Base-by-base conservation (phyloP, 352 stramenopile genomes). In the Globisporangium sylvaticum region DNA sequence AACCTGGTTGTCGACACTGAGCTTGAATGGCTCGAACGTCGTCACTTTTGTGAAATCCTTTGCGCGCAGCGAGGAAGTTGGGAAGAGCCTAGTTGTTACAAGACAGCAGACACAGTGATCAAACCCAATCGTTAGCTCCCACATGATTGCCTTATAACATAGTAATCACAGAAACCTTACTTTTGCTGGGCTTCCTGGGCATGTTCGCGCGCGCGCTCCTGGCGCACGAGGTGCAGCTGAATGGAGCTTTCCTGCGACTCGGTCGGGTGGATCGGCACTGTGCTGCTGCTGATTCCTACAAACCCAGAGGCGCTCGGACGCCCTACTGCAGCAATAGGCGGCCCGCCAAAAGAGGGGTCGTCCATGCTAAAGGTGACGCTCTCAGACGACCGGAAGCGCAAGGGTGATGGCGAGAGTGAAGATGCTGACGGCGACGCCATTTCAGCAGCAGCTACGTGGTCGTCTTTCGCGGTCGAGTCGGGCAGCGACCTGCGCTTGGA, bases 11-110 rank as follows among this genome's bases (percentile, higher is more conserved):
- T 71, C 79, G n/a, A 75, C 70, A 58, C 84, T 92, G 44, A 92
- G 70, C 57, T 77, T 69, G 65, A 92, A 92, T 0, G 84, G 82
- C 37, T 74, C 78, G 10, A 78, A 56, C 14, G 69, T 57, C 12
- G 84, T 92, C 34, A 83, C 67, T 56, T 79, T 77, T 29, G 70
- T 75, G 50, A 83, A 92, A 42, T 92, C 82, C 62, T 92, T 92
- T 2, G 31, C 8, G 9, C 68, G 70, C 37, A 73, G 71, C 6
- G 59, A 61, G 6, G 58, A 39, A 9, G 53, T 42, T 15, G 73
- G 67, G 37, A 27, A 61, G 31, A 83, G 65, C n/a, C 77, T 85
- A 65, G 39, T 75, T 32, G 34, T 46, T 18, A 59, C 37, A 31
- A 25, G 0, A 20, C 62, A 8, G 2, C 14, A 53, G 18, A 15